A percentile compares a stretch with the other conserved stretches of the same genome.
Evolutionary conservation across 805 yeast species (phyloP).

Genomic region (Starmerella riodocensis): DNA sequence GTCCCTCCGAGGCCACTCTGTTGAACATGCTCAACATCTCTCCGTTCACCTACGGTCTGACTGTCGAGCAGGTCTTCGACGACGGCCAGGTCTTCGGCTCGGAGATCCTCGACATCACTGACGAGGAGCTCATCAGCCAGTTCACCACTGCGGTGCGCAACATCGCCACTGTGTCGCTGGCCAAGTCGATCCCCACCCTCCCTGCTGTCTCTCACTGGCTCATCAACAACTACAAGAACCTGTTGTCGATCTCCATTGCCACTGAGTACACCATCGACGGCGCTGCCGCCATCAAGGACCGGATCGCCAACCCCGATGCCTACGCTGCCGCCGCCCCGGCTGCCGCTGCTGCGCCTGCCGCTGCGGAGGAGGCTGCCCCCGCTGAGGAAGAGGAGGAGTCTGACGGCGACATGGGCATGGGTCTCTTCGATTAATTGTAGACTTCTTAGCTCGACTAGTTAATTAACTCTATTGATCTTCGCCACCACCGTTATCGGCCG

Average conservation of each 20-base stretch:
- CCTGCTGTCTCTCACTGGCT: conserved; percentile 98
- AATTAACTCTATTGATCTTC: too few species aligned
- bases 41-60: conserved; percentile 98
- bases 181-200: conserved; percentile 97
- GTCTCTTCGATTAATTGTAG: conserved; percentile 81
- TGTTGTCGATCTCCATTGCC: conserved; percentile 94
- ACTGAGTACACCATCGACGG: conserved; percentile 99
- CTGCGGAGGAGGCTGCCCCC: conserved; percentile 53
- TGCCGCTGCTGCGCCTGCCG: conserved; percentile 59
- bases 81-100: conserved; percentile 97
- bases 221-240: conserved; percentile 98
- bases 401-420: conserved; percentile 56
- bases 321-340: conserved; percentile 99
- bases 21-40: conserved; percentile 99
- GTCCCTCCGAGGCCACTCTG: conserved; percentile 97
- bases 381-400: conserved; percentile 63
- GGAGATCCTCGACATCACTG: conserved; percentile 93
- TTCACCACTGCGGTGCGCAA: conserved; percentile 82
- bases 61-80: conserved; percentile 94
- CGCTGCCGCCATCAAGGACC: conserved; percentile 97
- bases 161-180: conserved; percentile 93
- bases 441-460: conserved; percentile 6
- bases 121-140: conserved; percentile 86
- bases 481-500: too few species aligned
- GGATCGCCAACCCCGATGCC: conserved; percentile 99